Evolutionary conservation across 208 protist species (phyloP).

Genomic region (Leptomonas seymouri): DNA sequence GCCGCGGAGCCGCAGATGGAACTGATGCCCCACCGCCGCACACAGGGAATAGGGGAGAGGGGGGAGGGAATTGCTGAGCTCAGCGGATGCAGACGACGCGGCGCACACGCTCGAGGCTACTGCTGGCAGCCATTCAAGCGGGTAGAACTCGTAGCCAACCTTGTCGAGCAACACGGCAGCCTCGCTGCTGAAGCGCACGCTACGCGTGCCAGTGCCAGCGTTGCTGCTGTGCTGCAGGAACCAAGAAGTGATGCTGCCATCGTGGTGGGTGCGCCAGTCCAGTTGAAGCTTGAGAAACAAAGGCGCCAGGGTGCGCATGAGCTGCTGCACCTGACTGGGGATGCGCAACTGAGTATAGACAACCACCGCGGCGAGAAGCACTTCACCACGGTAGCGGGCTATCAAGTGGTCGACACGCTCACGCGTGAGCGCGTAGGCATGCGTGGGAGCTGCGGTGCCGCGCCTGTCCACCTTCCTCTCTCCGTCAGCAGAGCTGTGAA

Average conservation of each 20-base stretch:
- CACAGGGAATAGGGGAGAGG: slow-evolving; percentile 63
- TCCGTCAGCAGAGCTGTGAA: neutral
- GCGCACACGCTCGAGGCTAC: slow-evolving; percentile 20
- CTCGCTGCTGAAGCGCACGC: slow-evolving; percentile 53
- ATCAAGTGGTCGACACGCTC: slow-evolving; percentile 47
- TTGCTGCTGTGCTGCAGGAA: slow-evolving; percentile 19
- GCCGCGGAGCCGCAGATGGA: slow-evolving; percentile 44
- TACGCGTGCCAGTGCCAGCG: neutral
- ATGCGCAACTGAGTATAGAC: slow-evolving; percentile 76
- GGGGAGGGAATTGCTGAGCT: neutral
- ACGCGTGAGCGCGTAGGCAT: slow-evolving; percentile 29
- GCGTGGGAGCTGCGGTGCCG: neutral
- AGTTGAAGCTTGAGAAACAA: slow-evolving; percentile 43
- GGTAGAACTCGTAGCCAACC: slow-evolving; percentile 83
- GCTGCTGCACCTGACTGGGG: slow-evolving; percentile 64
- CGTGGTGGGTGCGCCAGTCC: slow-evolving; percentile 21
- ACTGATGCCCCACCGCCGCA: slow-evolving; percentile 81
- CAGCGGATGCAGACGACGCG: neutral
- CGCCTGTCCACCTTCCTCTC: neutral
- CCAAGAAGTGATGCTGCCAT: slow-evolving; percentile 26
- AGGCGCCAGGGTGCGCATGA: slow-evolving; percentile 68
- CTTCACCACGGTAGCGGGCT: slow-evolving; percentile 67
- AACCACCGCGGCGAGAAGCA: slow-evolving; percentile 71
- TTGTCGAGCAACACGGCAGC: slow-evolving; percentile 61
- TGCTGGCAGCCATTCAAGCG: slow-evolving; percentile 80